Evolutionary conservation across 2,329 filamentous ascomycete species (phyloP).

Genomic region (Trichoderma gracile): DNA sequence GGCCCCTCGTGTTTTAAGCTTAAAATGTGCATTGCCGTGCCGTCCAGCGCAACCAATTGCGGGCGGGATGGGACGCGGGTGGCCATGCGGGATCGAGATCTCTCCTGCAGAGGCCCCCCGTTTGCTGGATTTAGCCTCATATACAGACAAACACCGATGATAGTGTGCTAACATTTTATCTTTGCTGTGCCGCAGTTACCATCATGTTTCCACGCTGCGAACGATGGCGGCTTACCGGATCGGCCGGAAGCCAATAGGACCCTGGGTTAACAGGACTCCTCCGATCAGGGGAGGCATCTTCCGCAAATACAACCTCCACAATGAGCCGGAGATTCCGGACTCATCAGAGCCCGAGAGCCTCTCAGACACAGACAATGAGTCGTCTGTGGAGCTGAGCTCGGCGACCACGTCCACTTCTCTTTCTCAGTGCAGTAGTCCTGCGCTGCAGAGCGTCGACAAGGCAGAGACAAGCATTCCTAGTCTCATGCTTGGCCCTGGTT

Average conservation of each 20-base stretch:
- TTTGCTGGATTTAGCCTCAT: neutral
- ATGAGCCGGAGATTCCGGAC: slow-evolving; percentile 27
- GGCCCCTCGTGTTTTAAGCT: slow-evolving; percentile 25
- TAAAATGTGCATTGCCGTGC: slow-evolving; percentile 3
- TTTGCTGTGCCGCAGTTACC: slow-evolving; percentile 49
- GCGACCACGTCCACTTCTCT: slow-evolving; percentile 1
- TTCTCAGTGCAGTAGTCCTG: slow-evolving; percentile 21
- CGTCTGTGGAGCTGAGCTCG: slow-evolving; percentile 15
- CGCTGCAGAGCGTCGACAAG: neutral
- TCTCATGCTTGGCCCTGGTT: slow-evolving; percentile 1
- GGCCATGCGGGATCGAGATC: slow-evolving; percentile 12
- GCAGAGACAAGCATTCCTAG: neutral
- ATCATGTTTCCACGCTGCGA: slow-evolving; percentile 53
- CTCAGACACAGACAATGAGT: slow-evolving; percentile 23
- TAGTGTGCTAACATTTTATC: slow-evolving; percentile 26
- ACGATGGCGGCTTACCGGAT: slow-evolving; percentile 63
- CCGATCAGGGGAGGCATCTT: slow-evolving; percentile 56
- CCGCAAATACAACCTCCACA: slow-evolving; percentile 22
- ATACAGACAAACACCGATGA: neutral
- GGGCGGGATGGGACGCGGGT: slow-evolving; percentile 12
- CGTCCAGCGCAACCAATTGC: neutral
- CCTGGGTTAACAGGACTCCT: slow-evolving; percentile 60
- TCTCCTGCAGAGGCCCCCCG: neutral
- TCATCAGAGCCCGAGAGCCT: slow-evolving; percentile 9
- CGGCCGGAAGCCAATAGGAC: slow-evolving; percentile 53